Evolutionary conservation across 75 land plant genomes (phyloP), one percentile per base, ranked within the genome.

Genomic region (Picea sitchensis): DNA sequence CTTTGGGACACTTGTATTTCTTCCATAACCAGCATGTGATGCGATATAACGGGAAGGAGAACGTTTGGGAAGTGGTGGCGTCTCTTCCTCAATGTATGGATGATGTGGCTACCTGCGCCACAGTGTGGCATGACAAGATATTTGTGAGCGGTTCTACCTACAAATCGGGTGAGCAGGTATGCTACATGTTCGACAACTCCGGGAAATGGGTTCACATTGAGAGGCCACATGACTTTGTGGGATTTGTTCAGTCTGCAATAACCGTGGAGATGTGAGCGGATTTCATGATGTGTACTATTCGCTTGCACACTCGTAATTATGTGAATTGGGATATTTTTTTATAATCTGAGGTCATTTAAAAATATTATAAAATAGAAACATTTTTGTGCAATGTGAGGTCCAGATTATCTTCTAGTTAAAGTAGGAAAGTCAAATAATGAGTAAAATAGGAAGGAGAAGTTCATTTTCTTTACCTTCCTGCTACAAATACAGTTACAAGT

Each of bases 181-280:
- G n/a, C 15, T 30, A 69, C 59, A 5, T 84, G 65, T 58, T 21
- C 58, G 58, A 6, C 14, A 31, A 65, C n/a, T 67, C 44, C 14
- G 20, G 77, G 30, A 60, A 72, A 51, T 84, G 85, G 85, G 20
- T 14, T 38, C 9, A 12, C 8, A 56, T 84, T 26, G 78, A 80
- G 18, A 80, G 59, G 18, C 85, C 85, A 14, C 5, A 23, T 8
- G 62, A 26, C 0, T 84, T 76, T 76, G 6, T 62, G 1, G 85
- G 82, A 11, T 83, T 80, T 34, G 82, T 80, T 5, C 75, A 41
- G 62, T 65, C 82, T 36, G 63, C 76, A 18, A 32, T 69, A 15
- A 54, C 65, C 1, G 57, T 83, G 5, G 69, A 81, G 17, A 38
- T 83, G 12, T 83, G 62, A 83, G 56, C 63, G 76, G 7, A 63